Evolutionary conservation across 345 rosid genomes (phyloP).

Genomic region (Acer campestre): DNA sequence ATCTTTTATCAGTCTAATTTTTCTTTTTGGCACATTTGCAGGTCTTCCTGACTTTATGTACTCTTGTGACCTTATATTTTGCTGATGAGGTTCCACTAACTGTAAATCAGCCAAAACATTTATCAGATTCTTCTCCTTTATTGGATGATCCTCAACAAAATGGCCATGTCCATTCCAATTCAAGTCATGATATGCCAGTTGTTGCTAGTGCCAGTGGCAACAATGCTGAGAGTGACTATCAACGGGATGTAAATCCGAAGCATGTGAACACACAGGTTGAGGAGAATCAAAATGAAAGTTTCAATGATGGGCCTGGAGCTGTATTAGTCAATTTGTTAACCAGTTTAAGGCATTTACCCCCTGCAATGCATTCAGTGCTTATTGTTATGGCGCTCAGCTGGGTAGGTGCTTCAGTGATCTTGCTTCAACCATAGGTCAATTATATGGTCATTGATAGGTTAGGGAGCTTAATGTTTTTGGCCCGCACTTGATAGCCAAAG

Average conservation of each 20-base stretch:
- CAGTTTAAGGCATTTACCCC: conserved; percentile 93
- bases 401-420: conserved; percentile 51
- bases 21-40: conserved; percentile 36
- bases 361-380: conserved; percentile 91
- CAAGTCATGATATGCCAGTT: conserved; percentile 34
- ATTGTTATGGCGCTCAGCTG: conserved; percentile 95
- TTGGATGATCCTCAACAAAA: conserved; percentile 55
- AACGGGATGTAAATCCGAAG: conserved; percentile 36
- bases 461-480: neutral
- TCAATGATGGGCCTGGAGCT: conserved; percentile 84
- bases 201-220: conserved; percentile 35
- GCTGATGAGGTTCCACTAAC: conserved; percentile 82
- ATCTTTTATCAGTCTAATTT: neutral
- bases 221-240: conserved; percentile 36
- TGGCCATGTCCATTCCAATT: conserved; percentile 49
- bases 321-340: conserved; percentile 88
- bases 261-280: conserved; percentile 38
- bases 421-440: conserved; percentile 5
- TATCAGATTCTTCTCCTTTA: conserved; percentile 86
- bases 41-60: conserved; percentile 84
- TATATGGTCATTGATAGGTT: neutral
- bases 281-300: conserved; percentile 50
- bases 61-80: conserved; percentile 81
- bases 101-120: conserved; percentile 37
- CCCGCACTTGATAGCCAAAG: neutral